Evolutionary conservation across 345 rosid species (phyloP).

Genomic region (Eucalyptus marginata): DNA sequence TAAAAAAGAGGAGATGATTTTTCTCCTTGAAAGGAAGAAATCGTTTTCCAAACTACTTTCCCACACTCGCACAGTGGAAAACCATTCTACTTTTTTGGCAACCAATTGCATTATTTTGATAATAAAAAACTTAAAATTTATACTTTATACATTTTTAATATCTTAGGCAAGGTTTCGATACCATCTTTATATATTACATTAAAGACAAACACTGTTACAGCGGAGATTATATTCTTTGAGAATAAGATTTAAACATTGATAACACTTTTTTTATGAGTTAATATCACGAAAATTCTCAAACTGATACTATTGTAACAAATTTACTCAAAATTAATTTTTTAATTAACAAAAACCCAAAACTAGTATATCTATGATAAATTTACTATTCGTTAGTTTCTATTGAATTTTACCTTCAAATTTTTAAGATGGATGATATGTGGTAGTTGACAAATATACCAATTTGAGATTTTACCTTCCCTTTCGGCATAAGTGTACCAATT

Average conservation of each 20-base stretch:
- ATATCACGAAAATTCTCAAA: too few species aligned
- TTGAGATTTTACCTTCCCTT: too few species aligned
- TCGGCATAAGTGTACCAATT: fast-evolving
- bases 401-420: too few species aligned
- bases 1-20: background rate
- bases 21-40: background rate
- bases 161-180: background rate
- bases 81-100: background rate
- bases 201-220: background rate
- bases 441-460: fast-evolving
- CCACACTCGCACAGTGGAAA: background rate
- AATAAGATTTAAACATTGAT: background rate
- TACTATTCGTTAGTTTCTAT: fast-evolving
- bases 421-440: too few species aligned
- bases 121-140: too few species aligned
- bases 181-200: background rate
- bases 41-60: background rate
- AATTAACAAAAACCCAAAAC: fast-evolving
- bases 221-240: background rate
- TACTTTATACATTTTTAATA: background rate
- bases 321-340: too few species aligned
- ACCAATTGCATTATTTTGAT: background rate
- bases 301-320: fast-evolving
- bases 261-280: too few species aligned
- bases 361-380: too few species aligned